Percentiles rank a stretch among this genome's conserved stretches.
These are phyloP conservation scores for Diaporthe batatas DNA, from an alignment of 2,329 filamentous ascomycete genomes.

Conservation along the genomic window DNA sequence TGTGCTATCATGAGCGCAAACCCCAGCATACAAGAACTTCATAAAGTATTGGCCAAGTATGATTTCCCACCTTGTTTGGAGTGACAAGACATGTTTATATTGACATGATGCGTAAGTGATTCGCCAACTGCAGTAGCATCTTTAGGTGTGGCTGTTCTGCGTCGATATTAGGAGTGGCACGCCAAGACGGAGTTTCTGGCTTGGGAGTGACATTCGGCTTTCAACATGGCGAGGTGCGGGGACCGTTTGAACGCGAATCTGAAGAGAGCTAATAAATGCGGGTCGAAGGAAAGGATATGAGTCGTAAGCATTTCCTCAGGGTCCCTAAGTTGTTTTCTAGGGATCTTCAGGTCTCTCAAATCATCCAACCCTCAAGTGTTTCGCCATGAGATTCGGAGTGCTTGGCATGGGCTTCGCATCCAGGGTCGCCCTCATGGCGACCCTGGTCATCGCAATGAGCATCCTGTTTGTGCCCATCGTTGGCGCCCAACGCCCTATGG, in stretches of 20 bases:
- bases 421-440: neutral
- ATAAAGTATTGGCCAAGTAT: too few species aligned
- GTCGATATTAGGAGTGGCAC: neutral
- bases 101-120: too few species aligned
- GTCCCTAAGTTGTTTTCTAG: too few species aligned
- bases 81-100: neutral
- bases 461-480: neutral
- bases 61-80: neutral
- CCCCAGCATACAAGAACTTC: too few species aligned
- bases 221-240: neutral
- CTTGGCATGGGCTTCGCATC: neutral
- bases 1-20: too few species aligned
- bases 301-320: too few species aligned
- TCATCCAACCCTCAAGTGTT: neutral
- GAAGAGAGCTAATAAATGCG: too few species aligned
- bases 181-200: constrained; percentile 13
- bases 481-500: neutral
- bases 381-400: neutral
- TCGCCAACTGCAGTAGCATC: neutral
- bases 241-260: too few species aligned
- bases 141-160: neutral
- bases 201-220: neutral
- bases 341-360: neutral
- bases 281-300: neutral
- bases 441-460: neutral